phyloP scores from a whole-genome alignment of 2,329 filamentous ascomycete species.

The Coniella vitis region DNA sequence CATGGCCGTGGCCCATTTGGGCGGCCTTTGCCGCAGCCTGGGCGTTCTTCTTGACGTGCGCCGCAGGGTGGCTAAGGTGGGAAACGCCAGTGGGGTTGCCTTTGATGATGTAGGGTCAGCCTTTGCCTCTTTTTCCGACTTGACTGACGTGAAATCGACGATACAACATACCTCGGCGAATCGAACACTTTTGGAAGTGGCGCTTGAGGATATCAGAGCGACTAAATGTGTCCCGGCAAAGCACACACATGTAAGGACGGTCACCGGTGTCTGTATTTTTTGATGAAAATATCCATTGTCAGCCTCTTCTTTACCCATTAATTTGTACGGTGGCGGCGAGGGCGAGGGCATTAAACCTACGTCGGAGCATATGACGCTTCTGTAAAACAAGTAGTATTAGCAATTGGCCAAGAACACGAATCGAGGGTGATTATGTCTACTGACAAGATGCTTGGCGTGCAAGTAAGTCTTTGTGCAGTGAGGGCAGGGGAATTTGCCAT shows the following conservation, averaged over 20 bases:
- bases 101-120: background rate
- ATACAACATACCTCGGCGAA: constrained; percentile 51
- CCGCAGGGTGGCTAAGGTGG: constrained; percentile 87
- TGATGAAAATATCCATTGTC: background rate
- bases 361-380: constrained; percentile 90
- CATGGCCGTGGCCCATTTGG: constrained; percentile 37
- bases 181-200: constrained; percentile 98
- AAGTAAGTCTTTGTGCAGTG: constrained; percentile 98
- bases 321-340: constrained; percentile 20
- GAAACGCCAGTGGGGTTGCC: constrained; percentile 76
- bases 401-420: background rate
- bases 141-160: background rate
- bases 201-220: constrained; percentile 97
- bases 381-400: background rate
- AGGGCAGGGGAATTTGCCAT: constrained; percentile 96
- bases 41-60: constrained; percentile 75
- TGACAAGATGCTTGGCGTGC: constrained; percentile 78
- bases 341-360: constrained; percentile 59
- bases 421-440: background rate
- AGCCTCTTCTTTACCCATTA: constrained; percentile 7
- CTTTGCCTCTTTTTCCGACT: background rate
- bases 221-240: constrained; percentile 97
- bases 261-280: constrained; percentile 78
- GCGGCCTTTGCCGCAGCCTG: constrained; percentile 50
- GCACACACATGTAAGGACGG: constrained; percentile 94